These are phyloP conservation scores for Termitomyces sp. DNA, from an alignment of 1,284 basidiomycete species.

Conservation along the genomic window DNA sequence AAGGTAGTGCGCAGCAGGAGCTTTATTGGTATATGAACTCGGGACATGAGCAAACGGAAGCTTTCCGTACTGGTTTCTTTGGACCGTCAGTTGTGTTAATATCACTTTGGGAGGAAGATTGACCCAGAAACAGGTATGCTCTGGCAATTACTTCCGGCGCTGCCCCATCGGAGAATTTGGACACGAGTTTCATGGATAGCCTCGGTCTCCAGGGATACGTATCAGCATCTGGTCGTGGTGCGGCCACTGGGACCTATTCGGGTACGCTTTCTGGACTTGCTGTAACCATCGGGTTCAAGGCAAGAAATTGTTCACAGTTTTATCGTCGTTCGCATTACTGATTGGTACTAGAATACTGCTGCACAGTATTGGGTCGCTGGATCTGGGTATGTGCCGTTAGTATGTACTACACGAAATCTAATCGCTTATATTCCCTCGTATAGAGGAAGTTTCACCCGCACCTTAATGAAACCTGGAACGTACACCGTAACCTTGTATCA, in stretches of 20 bases:
- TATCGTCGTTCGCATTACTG: not conserved
- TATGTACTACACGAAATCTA: not conserved
- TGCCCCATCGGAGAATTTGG: constrained; percentile 35
- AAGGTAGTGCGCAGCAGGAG: constrained; percentile 39
- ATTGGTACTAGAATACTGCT: constrained; percentile 29
- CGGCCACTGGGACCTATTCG: constrained; percentile 38
- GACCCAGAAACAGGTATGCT: constrained; percentile 27
- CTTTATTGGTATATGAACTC: constrained; percentile 45
- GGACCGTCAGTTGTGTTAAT: constrained; percentile 29
- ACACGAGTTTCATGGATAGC: constrained; percentile 41
- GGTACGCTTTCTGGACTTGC: constrained; percentile 35
- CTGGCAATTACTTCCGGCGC: constrained; percentile 37
- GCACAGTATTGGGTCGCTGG: constrained; percentile 42
- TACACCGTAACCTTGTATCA: constrained; percentile 41
- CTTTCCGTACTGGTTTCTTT: constrained; percentile 40
- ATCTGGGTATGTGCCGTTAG: constrained; percentile 25
- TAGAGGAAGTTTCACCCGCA: constrained; percentile 38
- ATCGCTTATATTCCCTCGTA: not conserved
- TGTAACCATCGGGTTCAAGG: constrained; percentile 41
- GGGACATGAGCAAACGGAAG: constrained; percentile 37
- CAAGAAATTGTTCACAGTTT: constrained; percentile 7
- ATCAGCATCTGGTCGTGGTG: constrained; percentile 37
- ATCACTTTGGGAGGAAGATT: not conserved
- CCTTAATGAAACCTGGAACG: constrained; percentile 45
- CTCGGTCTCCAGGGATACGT: constrained; percentile 41